Base-by-base conservation (phyloP, 2,329 filamentous ascomycete species). In the Hortaea sp. region DNA sequence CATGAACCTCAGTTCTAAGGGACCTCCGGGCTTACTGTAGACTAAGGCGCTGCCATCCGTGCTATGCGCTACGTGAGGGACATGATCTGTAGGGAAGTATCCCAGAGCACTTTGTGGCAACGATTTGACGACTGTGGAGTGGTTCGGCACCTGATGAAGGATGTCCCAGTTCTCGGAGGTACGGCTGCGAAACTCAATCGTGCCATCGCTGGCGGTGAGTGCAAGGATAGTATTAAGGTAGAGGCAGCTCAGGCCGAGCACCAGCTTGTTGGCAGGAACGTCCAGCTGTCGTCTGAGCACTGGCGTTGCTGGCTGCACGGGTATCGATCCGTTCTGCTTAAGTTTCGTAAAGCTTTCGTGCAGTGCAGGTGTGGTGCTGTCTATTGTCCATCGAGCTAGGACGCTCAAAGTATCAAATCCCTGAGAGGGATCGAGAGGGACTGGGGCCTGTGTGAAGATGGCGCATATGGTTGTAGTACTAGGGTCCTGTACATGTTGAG, bases 351-450 rank as follows among this genome's bases (percentile, higher is more conserved):
- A 70, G 13, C 60, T 59, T 10, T 63, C 63, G 32, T 67, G 61
- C 5, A 65, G 47, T 0, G 47, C 53, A 2, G 55, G 55, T 11
- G 52, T 53, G 28, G 53, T 42, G 30, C 85, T 79, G 30, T 76
- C 73, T 7, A 90, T 63, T 55, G 92, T 83, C 90, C 90, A 97
- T 51, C 84, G 78, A 52, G 88, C 82, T 51, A 97, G 73, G 37
- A 89, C 77, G 54, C 82, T 94, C 55, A 84, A 79, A 0, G 78
- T 70, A 30, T 81, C 78, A 38, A 76, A 74, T 44, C 77, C 81
- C 29, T 81, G 73, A 74, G 73, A 44, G 67, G 67, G 44, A 67
- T 67, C 48, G 4, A 49, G 12, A 6, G 56, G 46, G 6, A 53
- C 35, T 6, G 51, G 42, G 65, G 57, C 76, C 76, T 61, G 57